Conservation (phyloP, 2,329 filamentous ascomycete genomes). For the Stagonosporopsis vannaccii region DNA sequence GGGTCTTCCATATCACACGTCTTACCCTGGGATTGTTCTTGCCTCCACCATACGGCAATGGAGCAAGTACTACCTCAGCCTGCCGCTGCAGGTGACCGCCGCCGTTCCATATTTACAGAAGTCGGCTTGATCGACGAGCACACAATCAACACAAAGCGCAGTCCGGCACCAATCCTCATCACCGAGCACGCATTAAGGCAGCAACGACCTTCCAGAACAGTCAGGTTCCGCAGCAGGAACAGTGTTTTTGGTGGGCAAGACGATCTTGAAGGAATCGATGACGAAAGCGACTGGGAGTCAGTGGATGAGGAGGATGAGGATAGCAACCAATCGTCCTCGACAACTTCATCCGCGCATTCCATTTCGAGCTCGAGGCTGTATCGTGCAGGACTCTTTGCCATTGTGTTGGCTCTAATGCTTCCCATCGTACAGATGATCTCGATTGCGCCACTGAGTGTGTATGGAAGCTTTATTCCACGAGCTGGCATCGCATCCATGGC, state of each 20-base stretch:
- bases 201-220: slow-evolving; percentile 36
- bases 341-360: slow-evolving; percentile 5
- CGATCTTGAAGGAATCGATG: slow-evolving; percentile 24
- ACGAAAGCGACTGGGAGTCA: slow-evolving; percentile 39
- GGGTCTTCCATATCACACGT: neutral
- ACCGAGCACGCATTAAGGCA: slow-evolving; percentile 24
- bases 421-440: slow-evolving; percentile 42
- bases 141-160: slow-evolving; percentile 38
- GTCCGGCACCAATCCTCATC: slow-evolving; percentile 36
- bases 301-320: slow-evolving; percentile 38
- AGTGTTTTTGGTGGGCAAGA: slow-evolving; percentile 33
- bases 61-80: slow-evolving; percentile 38
- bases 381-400: slow-evolving; percentile 37
- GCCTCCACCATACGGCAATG: slow-evolving; percentile 27
- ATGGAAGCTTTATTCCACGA: slow-evolving; percentile 35
- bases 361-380: slow-evolving; percentile 34
- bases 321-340: slow-evolving; percentile 2
- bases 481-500: slow-evolving; percentile 26
- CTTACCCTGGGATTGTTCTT: slow-evolving; percentile 4
- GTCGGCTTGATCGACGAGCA: slow-evolving; percentile 48
- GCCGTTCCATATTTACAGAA: slow-evolving; percentile 47
- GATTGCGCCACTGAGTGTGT: slow-evolving; percentile 35
- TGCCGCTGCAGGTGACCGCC: slow-evolving; percentile 29
- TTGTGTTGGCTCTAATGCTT: slow-evolving; percentile 44
- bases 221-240: slow-evolving; percentile 45